Evolutionary conservation across 108 stramenopile genomes (phyloP), one percentile per base, ranked within the genome.

Genomic region (Fistulifera pelliculosa): DNA sequence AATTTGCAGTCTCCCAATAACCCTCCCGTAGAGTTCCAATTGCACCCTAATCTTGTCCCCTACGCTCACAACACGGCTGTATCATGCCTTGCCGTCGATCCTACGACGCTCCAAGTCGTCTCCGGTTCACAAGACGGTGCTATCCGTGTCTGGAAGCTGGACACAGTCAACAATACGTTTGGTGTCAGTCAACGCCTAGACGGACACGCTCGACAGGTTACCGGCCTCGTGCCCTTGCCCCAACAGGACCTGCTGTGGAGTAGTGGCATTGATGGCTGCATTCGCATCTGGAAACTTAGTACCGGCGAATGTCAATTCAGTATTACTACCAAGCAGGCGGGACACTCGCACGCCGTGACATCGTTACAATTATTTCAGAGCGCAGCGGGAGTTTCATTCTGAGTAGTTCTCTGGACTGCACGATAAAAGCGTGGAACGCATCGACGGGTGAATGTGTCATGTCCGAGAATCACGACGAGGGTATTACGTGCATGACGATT

Each of bases 391-490:
- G 68, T 23, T 92, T 83, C 65, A 76, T 92, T 3, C 58, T 92
- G 54, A 80, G 75, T 56, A 76, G 79, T 19, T 73, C 73, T 12
- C 60, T 92, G 35, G 90, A 92, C 59, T 81, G 86, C 48, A 76
- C 79, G 15, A 74, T 92, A 48, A 83, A 81, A 71, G 90, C 82
- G 4, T 92, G 85, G 85, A 85, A 87, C 58, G 76, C 77, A 1
- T 58, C 61, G 1, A 85, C 83, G 27, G 90, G 86, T n/a, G 66
- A 80, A 27, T 85, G 83, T 49, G 83, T 92, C 1, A 75, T 71
- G 39, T 83, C 74, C 38, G 85, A 87, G 63, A 28, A 24, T 15
- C 81, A 87, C 58, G 81, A 76, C n/a, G 81, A 84, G 60, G 85
- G 90, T 12, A 79, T 92, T 8, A 73, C 80, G 5, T 54, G 64